Base-by-base conservation (phyloP, 805 yeast genomes). In the Candida orba region DNA sequence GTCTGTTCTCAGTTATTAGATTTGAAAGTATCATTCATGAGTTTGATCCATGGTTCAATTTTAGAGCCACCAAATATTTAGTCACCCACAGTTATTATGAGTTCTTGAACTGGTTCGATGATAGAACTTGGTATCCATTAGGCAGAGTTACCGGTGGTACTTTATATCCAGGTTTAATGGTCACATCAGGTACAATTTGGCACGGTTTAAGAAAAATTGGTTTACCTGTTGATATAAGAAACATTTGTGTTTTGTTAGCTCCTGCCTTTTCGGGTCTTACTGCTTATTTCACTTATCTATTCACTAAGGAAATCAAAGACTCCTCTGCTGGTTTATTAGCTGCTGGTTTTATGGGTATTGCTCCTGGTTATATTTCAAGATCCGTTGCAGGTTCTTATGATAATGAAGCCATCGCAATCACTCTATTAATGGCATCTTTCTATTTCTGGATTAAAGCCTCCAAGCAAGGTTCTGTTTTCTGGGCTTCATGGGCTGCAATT, bases 131-230 rank as follows among this genome's bases (percentile, higher is more conserved):
- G 99, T 93, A 93, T 64, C 99, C 99, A 17, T 73, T 93, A 53
- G 99, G 99, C 18, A 78, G 99, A 68, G 99, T 93, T 59, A 93
- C 99, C 12, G 99, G 99, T 54, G 99, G 99, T 46, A 95, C 99
- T 2, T 67, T 93, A 49, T 93, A 95, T 60, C 99, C 99, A 4
- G 99, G 99, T 8, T 71, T 95, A 52, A 93, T 93, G 99, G 96
- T 95, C 23, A 88, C 99, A 4, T 81, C 95, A n/a, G 95, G 95
- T 20, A 74, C 86, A 20, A 81, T 95, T 45, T 90, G 91, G 82
- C 85, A 80, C 54, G 56, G 78, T 5, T 71, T 93, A 49, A 70
- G 74, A 45, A 64, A 79, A 37, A 54, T 79, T 36, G 80, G 89
- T 6, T 65, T 93, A 45, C 98, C 98, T 17, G 72, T 93, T 41